Evolutionary conservation across 768 basidiomycete genomes (phyloP).

Genomic region (Boletus insuetus): DNA sequence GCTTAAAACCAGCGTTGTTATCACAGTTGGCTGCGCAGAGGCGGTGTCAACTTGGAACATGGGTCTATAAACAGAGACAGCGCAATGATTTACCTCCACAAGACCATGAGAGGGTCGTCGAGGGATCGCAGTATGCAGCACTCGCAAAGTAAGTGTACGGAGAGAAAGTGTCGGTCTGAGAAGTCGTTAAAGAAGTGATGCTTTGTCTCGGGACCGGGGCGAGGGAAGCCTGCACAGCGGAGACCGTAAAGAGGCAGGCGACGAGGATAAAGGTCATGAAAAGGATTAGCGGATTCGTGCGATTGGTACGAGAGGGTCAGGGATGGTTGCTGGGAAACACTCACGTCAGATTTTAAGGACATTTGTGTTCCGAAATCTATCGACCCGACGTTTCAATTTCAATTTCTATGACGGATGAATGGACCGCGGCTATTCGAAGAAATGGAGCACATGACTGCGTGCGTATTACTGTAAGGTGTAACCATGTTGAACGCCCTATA

Average conservation of each 20-base stretch:
- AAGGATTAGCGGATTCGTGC: constrained; percentile 22
- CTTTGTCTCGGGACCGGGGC: constrained; percentile 30
- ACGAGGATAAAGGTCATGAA: constrained; percentile 8
- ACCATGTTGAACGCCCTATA: too few relatives aligned
- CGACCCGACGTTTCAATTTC: too few relatives aligned
- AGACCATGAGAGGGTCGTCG: constrained; percentile 41
- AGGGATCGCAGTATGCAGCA: constrained; percentile 45
- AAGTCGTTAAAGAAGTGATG: constrained; percentile 36
- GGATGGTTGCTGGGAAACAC: neutral
- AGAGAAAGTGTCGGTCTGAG: constrained; percentile 41
- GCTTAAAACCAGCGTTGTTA: constrained; percentile 41
- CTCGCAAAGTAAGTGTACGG: constrained; percentile 50
- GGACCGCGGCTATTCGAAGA: too few relatives aligned
- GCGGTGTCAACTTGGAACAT: neutral
- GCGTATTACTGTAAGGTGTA: too few relatives aligned
- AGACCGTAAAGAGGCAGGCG: constrained; percentile 5
- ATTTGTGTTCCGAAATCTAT: too few relatives aligned
- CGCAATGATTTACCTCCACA: constrained; percentile 44
- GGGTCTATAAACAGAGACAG: neutral
- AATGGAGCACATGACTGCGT: too few relatives aligned
- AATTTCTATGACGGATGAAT: too few relatives aligned
- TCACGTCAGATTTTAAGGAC: neutral
- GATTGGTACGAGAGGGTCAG: too few relatives aligned
- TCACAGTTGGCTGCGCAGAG: constrained; percentile 36
- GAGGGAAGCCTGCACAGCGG: constrained; percentile 14